These are phyloP conservation scores for Fusarium bulbicola DNA, from an alignment of 2,329 filamentous ascomycete genomes.

Conservation along the genomic window DNA sequence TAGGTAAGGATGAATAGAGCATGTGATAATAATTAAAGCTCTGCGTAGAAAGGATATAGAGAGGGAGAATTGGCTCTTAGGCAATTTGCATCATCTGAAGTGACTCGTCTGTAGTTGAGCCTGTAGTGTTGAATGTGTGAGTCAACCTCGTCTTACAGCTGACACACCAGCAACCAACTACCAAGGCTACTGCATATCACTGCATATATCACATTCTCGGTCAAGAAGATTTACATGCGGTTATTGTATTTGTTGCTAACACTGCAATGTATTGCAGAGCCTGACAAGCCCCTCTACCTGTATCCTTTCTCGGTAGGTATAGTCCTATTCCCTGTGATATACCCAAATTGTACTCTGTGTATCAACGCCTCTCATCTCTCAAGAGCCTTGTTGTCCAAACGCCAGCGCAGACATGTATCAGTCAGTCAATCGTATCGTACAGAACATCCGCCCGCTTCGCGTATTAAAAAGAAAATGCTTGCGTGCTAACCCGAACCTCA, in stretches of 20 bases:
- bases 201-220: neutral
- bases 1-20: too few species aligned
- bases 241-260: neutral
- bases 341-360: constrained; percentile 13
- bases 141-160: neutral
- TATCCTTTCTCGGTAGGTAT: neutral
- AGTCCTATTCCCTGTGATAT: neutral
- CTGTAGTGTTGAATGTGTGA: neutral
- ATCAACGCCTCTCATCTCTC: constrained; percentile 12
- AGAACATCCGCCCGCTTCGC: constrained; percentile 7
- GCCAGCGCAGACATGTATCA: constrained; percentile 15
- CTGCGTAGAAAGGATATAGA: neutral
- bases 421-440: constrained; percentile 21
- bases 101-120: neutral
- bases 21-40: neutral
- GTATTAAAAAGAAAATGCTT: constrained; percentile 15
- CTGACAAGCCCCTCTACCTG: neutral
- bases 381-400: constrained; percentile 10
- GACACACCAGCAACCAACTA: neutral
- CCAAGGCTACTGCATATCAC: neutral
- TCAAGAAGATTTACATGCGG: neutral
- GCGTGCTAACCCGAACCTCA: constrained; percentile 12
- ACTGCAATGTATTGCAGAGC: neutral
- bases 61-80: too few species aligned
- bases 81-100: neutral